Base-by-base conservation (phyloP, 1,284 basidiomycete genomes). In the Xerocomus cyaneibrunnescens region DNA sequence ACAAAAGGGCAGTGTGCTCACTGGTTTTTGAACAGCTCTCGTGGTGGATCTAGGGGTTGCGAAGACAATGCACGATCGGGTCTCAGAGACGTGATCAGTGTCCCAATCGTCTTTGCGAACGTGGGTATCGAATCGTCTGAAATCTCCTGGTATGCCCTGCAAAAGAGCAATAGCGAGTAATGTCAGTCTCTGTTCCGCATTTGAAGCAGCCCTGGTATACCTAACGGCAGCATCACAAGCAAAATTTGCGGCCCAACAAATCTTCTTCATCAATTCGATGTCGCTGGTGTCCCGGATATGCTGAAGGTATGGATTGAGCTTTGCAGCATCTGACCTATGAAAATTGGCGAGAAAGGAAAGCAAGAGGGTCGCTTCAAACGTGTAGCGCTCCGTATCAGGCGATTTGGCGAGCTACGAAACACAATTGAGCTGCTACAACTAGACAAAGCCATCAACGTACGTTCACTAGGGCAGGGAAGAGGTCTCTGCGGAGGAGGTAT, bases 261-360 rank as follows among this genome's bases (percentile, higher is more conserved):
- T 73, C 61, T 76, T 81, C 25, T 66, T 67, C 77, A 85, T 77
- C 5, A 85, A 59, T 9, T 73, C 74, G 8, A 68, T 65, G 55
- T 86, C 80, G 1, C 65, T 58, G 0, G 73, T 75, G 30, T 76
- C 74, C 37, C 68, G 69, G 30, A 87, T 78, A 25, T 73, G 70
- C 19, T 75, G 75, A 6, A 86, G 70, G 58, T 84, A 87, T 1
- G 79, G 80, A 64, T 87, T 87, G 36, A 84, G 72, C 51, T 77
- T 83, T 8, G 80, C 80, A 12, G 82, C 82, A 58, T 85, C 83
- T 0, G 82, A 83, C 58, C 81, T 83, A 62, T 87, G 84, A 60
- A 82, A 87, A 57, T 85, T 83, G 47, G 80, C 80, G 1, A 87
- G 73, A 28, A 85, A 66, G 13, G 76, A 73, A 22, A 85, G 74